Evolutionary conservation across 768 basidiomycete species (phyloP).

Genomic region (Rhizopogon vinicolor): DNA sequence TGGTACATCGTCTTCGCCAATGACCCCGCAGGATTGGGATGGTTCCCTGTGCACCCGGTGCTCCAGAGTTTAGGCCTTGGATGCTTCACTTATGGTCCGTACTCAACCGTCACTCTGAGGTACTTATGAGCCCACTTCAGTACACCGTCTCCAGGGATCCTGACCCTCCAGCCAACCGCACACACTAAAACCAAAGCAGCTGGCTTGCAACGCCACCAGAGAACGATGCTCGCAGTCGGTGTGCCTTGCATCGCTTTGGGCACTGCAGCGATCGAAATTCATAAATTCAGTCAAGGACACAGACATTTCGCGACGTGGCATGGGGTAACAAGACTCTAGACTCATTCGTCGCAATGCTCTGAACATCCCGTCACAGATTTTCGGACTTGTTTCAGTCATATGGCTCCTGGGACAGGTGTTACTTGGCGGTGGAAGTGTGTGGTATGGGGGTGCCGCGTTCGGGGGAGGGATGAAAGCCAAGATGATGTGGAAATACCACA

Average conservation of each 20-base stretch:
- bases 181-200: slow-evolving; percentile 60
- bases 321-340: slow-evolving; percentile 42
- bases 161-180: slow-evolving; percentile 73
- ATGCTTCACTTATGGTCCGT: slow-evolving; percentile 58
- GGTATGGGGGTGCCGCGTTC: slow-evolving; percentile 65
- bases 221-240: slow-evolving; percentile 50
- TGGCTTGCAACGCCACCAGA: slow-evolving; percentile 68
- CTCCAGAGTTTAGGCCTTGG: slow-evolving; percentile 55
- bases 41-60: slow-evolving; percentile 66
- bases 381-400: slow-evolving; percentile 57
- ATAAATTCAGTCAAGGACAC: slow-evolving; percentile 48
- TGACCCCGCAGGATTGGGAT: slow-evolving; percentile 41
- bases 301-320: slow-evolving; percentile 75
- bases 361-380: slow-evolving; percentile 33
- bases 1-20: slow-evolving; percentile 45
- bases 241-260: slow-evolving; percentile 58
- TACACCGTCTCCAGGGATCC: slow-evolving; percentile 42
- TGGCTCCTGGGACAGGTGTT: slow-evolving; percentile 61
- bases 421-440: slow-evolving; percentile 73
- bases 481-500: slow-evolving; percentile 78
- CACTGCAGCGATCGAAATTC: slow-evolving; percentile 53
- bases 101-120: neutral
- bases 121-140: neutral
- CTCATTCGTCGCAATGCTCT: neutral
- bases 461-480: slow-evolving; percentile 73